phyloP scores from a whole-genome alignment of 768 basidiomycete species.

The Leccinellum luteum region DNA sequence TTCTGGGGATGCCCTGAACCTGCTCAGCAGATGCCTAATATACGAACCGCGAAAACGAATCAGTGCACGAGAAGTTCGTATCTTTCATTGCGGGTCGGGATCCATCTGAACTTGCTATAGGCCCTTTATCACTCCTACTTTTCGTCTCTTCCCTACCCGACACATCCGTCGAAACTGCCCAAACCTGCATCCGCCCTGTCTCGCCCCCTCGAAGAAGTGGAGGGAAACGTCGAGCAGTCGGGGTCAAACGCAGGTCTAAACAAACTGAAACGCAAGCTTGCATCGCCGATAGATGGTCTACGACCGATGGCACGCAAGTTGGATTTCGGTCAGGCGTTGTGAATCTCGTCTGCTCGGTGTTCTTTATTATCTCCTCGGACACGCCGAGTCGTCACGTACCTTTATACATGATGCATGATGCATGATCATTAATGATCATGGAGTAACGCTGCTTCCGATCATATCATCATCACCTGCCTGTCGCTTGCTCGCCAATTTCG shows the following conservation, averaged over 20 bases:
- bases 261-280: constrained; percentile 68
- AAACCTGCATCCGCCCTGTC: constrained; percentile 53
- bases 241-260: constrained; percentile 50
- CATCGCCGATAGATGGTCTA: constrained; percentile 49
- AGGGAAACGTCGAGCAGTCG: constrained; percentile 63
- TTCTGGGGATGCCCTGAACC: constrained; percentile 77
- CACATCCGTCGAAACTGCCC: constrained; percentile 85
- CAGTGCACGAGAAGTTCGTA: constrained; percentile 69
- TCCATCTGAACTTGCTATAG: constrained; percentile 36
- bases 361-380: neutral
- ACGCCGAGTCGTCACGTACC: neutral
- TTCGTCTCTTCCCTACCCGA: constrained; percentile 79
- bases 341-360: neutral
- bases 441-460: neutral
- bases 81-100: neutral
- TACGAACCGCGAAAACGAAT: constrained; percentile 88
- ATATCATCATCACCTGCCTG: neutral
- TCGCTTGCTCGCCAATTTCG: neutral
- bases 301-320: constrained; percentile 67
- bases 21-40: constrained; percentile 73
- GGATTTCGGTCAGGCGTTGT: constrained; percentile 57
- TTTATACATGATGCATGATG: neutral
- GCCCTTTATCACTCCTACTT: constrained; percentile 89
- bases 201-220: constrained; percentile 72
- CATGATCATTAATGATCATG: neutral